A percentile compares a stretch with the other conserved stretches of the same genome.
phyloP scores from a whole-genome alignment of 2,329 filamentous ascomycete genomes.

The Orbilia javanica region DNA sequence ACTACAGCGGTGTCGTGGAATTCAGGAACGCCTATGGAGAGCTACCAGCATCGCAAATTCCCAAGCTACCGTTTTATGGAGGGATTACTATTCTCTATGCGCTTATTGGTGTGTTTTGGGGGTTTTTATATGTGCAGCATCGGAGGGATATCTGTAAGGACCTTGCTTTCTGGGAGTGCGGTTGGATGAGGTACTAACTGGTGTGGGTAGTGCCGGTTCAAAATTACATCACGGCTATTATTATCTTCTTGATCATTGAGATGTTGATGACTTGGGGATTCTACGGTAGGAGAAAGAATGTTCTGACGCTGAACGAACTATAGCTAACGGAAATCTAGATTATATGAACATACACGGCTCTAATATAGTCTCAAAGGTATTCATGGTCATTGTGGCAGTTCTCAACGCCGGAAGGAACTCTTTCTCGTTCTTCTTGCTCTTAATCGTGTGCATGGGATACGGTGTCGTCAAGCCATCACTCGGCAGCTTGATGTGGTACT shows the following conservation, averaged over 20 bases:
- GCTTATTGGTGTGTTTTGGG: conserved; percentile 87
- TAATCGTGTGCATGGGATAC: conserved; percentile 99
- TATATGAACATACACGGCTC: conserved; percentile 91
- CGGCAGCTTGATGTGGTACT: conserved; percentile 92
- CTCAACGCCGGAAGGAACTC: conserved; percentile 95
- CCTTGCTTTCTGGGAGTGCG: background rate
- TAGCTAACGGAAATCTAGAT: conserved; percentile 71
- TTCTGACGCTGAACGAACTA: background rate
- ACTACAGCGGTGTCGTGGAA: conserved; percentile 85
- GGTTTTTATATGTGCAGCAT: conserved; percentile 94
- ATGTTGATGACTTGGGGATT: conserved; percentile 99
- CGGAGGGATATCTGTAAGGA: conserved; percentile 84
- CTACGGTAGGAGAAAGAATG: conserved; percentile 74
- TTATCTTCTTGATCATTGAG: conserved; percentile 92
- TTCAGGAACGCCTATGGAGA: conserved; percentile 98
- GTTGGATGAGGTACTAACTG: conserved; percentile 64
- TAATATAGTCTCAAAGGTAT: conserved; percentile 82
- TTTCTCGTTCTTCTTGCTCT: conserved; percentile 96
- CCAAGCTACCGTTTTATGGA: conserved; percentile 97
- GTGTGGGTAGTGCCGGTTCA: conserved; percentile 81
- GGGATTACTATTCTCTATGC: conserved; percentile 94
- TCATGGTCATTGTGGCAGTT: conserved; percentile 91
- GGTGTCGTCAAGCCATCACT: conserved; percentile 90
- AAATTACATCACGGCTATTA: conserved; percentile 98
- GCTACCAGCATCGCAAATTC: conserved; percentile 92